Evolutionary conservation across 2,329 filamentous ascomycete species (phyloP).

Genomic region (Pseudopithomyces chartarum): DNA sequence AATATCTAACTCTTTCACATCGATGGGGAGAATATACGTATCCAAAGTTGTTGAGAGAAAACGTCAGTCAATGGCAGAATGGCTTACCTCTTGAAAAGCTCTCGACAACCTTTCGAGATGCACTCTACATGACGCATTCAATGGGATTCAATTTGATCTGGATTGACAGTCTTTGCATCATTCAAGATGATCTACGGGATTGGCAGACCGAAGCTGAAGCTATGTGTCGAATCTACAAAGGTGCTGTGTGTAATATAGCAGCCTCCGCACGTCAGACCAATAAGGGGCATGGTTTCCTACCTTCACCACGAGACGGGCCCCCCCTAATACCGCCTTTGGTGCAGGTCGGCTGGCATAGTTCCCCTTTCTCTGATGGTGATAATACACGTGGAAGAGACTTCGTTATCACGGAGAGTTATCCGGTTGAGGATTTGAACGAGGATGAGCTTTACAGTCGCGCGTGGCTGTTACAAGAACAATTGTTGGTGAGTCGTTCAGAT

Average conservation of each 20-base stretch:
- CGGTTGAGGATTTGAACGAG: not conserved
- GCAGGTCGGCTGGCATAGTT: not conserved
- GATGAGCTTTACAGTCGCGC: not conserved
- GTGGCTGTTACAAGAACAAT: not conserved
- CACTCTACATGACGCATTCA: not conserved
- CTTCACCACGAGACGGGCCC: not conserved
- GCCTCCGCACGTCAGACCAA: not conserved
- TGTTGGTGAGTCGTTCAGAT: not conserved
- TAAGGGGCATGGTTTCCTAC: not conserved
- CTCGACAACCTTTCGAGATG: not conserved
- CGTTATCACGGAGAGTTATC: not conserved
- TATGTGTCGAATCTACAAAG: not conserved
- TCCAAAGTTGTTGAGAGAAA: not conserved
- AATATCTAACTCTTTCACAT: not conserved
- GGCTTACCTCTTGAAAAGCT: not conserved
- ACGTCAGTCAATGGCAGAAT: not conserved
- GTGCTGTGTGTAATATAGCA: not conserved
- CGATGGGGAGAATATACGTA: not conserved
- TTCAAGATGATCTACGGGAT: not conserved
- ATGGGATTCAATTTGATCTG: not conserved
- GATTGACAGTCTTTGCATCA: not conserved
- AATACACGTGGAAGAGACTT: not conserved
- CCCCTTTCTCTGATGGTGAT: not conserved
- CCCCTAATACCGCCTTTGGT: not conserved
- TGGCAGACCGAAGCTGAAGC: not conserved